Evolutionary conservation across 139 green algal species (phyloP).

Genomic region (Edaphochlamys debaryana): DNA sequence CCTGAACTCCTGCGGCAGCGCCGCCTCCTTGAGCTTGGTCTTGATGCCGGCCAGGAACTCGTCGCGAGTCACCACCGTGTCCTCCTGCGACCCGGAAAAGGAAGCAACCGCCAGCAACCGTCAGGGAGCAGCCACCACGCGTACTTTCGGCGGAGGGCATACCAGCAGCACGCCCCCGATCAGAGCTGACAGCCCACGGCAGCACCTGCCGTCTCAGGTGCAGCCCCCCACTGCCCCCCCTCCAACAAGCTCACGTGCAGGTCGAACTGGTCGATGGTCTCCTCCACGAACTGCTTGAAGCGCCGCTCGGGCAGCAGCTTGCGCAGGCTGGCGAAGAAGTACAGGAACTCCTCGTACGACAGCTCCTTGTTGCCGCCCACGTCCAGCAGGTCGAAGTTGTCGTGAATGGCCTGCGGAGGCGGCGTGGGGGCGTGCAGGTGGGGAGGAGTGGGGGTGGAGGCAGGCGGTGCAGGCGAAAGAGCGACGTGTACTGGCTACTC

Average conservation of each 20-base stretch:
- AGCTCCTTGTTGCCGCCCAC: slow-evolving; percentile 19
- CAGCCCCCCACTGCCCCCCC: no score
- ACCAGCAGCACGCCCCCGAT: no score
- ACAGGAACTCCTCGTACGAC: slow-evolving; percentile 28
- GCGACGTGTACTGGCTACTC: no score
- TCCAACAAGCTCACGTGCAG: slow-evolving; percentile 26
- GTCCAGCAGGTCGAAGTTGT: slow-evolving; percentile 39
- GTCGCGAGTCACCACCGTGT: neutral
- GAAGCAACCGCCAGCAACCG: no score
- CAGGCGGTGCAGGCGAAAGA: no score
- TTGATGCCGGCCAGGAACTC: slow-evolving; percentile 23
- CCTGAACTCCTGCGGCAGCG: neutral
- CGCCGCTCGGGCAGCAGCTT: neutral
- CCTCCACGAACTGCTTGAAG: slow-evolving; percentile 15
- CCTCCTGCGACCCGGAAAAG: neutral
- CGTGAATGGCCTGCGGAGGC: slow-evolving; percentile 2
- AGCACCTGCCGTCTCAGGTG: neutral
- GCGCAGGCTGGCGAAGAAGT: slow-evolving; percentile 6
- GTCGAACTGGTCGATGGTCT: slow-evolving; percentile 11
- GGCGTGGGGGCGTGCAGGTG: no score
- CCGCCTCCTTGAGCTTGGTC: neutral
- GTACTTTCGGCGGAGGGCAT: no score
- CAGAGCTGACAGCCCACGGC: neutral
- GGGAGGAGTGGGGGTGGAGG: no score
- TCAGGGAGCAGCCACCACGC: no score